phyloP scores from a whole-genome alignment of 163 green algal genomes.

The Chlorella variabilis region DNA sequence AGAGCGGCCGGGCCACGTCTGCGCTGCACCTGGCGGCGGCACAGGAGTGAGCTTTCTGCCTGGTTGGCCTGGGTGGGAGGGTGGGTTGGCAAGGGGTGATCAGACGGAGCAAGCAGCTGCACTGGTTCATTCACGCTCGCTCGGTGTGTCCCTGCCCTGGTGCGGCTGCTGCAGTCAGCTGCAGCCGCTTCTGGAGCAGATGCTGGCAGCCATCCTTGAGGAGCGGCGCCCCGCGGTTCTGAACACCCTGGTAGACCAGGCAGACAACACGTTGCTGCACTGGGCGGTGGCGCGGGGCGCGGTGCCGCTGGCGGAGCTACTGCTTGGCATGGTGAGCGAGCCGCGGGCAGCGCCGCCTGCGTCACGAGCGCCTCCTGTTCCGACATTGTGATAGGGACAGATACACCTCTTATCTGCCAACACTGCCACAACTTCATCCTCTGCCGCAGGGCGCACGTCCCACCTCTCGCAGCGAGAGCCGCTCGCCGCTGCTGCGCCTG shows the following conservation, averaged over 20 bases:
- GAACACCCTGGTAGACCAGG: slow-evolving; percentile 3
- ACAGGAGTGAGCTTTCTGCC: not conserved
- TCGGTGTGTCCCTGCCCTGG: not conserved
- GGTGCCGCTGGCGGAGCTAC: not conserved
- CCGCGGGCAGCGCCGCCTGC: not conserved
- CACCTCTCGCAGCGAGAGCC: slow-evolving; percentile 20
- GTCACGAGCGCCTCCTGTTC: not conserved
- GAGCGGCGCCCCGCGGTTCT: not conserved
- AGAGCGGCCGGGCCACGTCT: slow-evolving; percentile 3
- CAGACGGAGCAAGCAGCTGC: not conserved
- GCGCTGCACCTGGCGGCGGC: slow-evolving; percentile 19
- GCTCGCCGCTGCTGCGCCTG: slow-evolving; percentile 29
- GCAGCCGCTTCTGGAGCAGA: slow-evolving; percentile 5
- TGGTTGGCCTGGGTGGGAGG: not conserved
- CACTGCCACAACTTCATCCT: not conserved
- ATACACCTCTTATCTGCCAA: not conserved
- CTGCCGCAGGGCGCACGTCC: slow-evolving; percentile 11
- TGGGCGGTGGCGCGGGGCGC: not conserved
- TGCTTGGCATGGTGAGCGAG: slow-evolving; percentile 25
- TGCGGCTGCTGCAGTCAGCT: not conserved
- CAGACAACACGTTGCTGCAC: slow-evolving; percentile 30
- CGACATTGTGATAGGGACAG: too few relatives aligned
- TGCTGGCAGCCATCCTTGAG: not conserved
- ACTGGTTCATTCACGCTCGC: not conserved
- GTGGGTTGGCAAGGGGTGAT: too few relatives aligned